These are phyloP conservation scores for Canavalia gladiata DNA, from an alignment of 306 rosid species.

Conservation along the genomic window DNA sequence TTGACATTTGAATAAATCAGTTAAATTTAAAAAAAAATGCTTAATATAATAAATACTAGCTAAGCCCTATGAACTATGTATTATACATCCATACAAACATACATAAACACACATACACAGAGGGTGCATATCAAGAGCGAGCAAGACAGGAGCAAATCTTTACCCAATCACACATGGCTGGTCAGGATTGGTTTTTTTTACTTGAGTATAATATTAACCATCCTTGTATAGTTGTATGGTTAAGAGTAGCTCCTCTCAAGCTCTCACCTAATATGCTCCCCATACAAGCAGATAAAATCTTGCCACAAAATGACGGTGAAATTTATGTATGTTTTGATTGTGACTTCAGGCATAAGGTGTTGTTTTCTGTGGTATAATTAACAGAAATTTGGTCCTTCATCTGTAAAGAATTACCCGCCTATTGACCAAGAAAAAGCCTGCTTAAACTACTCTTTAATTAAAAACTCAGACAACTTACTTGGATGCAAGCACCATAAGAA, in stretches of 20 bases:
- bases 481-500: slow-evolving; percentile 98
- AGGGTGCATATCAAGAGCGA: not conserved
- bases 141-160: slow-evolving; percentile 20
- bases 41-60: slow-evolving; percentile 34
- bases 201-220: not conserved
- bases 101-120: not conserved
- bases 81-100: not conserved
- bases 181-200: not conserved
- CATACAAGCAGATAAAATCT: not conserved
- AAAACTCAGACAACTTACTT: slow-evolving; percentile 67
- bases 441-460: slow-evolving; percentile 39
- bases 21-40: slow-evolving; percentile 6
- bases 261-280: not conserved
- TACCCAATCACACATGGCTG: slow-evolving; percentile 7
- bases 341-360: slow-evolving; percentile 10
- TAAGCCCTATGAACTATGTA: slow-evolving; percentile 1
- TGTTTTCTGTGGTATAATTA: slow-evolving; percentile 20
- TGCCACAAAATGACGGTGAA: slow-evolving; percentile 8
- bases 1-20: slow-evolving; percentile 29
- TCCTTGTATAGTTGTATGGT: not conserved
- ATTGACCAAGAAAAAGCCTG: slow-evolving; percentile 16
- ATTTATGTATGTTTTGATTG: slow-evolving; percentile 10
- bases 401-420: slow-evolving; percentile 1
- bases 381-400: not conserved
- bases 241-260: not conserved